Conservation (phyloP, 169 alveolate species). For the Plasmodium gonderi region DNA sequence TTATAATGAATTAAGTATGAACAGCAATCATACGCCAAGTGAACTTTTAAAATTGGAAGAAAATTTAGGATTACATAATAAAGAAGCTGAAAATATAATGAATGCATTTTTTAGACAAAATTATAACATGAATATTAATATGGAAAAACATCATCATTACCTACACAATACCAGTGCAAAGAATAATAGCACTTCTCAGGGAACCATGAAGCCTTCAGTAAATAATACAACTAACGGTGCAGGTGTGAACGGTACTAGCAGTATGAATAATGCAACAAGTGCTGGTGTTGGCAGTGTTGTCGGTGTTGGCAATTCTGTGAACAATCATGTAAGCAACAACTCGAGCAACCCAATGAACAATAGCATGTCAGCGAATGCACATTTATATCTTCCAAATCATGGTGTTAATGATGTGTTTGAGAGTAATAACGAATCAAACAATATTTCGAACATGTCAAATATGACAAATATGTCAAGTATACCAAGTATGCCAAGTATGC, state of each 20-base stretch:
- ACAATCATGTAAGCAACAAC: neutral
- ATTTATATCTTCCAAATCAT: constrained; percentile 11
- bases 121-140: constrained; percentile 46
- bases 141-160: constrained; percentile 28
- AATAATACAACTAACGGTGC: neutral
- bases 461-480: neutral
- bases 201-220: neutral
- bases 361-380: neutral
- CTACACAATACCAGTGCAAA: neutral
- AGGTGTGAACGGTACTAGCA: neutral
- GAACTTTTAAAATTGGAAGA: constrained; percentile 36
- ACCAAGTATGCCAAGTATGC: neutral
- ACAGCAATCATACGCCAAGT: neutral
- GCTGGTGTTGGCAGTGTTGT: neutral
- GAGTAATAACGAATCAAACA: constrained; percentile 8
- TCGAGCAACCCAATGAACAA: constrained; percentile 3
- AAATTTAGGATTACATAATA: constrained; percentile 39
- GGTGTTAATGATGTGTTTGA: constrained; percentile 8
- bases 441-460: neutral
- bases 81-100: constrained; percentile 44
- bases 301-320: neutral
- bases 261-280: neutral
- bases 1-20: constrained; percentile 21
- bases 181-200: neutral
- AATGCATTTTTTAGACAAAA: constrained; percentile 52